Percentiles rank a stretch among this genome's conserved stretches.
These are phyloP conservation scores for Mucor circinelloides DNA, from an alignment of 371 early-diverging fungal species.

Conservation along the genomic window DNA sequence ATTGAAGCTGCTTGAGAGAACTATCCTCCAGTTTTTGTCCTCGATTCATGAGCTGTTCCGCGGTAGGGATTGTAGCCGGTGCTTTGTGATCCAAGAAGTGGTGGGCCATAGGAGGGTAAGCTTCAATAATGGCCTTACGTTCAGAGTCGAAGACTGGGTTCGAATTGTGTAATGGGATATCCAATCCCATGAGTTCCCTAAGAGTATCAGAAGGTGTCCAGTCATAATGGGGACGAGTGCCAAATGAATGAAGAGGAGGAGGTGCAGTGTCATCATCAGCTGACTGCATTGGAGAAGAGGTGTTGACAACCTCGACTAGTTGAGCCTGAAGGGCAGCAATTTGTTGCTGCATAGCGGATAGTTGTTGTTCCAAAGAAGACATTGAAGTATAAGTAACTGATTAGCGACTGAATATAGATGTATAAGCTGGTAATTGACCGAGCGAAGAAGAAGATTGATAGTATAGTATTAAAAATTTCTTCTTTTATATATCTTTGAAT, in stretches of 20 bases:
- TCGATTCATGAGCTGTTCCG: conserved; percentile 6
- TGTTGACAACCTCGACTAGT: neutral
- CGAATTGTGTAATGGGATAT: neutral
- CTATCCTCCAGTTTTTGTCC: conserved; percentile 11
- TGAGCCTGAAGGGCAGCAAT: neutral
- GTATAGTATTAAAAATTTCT: neutral
- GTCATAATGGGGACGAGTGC: conserved; percentile 10
- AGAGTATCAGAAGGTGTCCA: conserved; percentile 7
- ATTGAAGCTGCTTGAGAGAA: conserved; percentile 12
- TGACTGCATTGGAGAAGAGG: neutral
- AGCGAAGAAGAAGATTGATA: conserved; percentile 7
- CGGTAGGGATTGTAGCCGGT: conserved; percentile 15
- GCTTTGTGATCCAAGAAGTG: conserved; percentile 11
- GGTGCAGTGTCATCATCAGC: conserved; percentile 3
- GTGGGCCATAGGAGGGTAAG: conserved; percentile 10
- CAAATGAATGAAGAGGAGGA: neutral
- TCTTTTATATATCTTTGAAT: neutral
- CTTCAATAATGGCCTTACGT: conserved; percentile 12
- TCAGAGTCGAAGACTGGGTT: neutral
- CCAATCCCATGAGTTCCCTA: neutral
- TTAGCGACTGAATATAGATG: neutral
- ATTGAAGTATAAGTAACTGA: neutral
- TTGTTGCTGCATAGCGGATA: neutral
- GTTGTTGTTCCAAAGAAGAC: conserved; percentile 5
- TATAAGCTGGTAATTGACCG: conserved; percentile 9